Percentiles rank a stretch among this genome's conserved stretches.
Conservation (phyloP, 345 rosid species). For the Eucalyptus urophylla region DNA sequence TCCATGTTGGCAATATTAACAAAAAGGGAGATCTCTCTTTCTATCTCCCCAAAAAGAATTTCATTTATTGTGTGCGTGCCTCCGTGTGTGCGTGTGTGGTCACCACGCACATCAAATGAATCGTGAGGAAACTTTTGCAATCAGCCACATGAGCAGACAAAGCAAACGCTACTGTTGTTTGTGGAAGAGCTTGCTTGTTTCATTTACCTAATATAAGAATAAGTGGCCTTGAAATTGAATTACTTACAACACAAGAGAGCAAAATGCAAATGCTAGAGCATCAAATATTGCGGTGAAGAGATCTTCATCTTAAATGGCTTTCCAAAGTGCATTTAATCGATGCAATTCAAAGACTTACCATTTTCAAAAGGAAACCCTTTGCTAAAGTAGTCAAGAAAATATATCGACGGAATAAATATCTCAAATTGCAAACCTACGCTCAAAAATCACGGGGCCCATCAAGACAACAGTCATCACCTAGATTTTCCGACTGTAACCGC, state of each 20-base stretch:
- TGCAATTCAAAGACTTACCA: background rate
- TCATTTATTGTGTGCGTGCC: background rate
- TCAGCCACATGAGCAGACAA: background rate
- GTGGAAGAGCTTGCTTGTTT: background rate
- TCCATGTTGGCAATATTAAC: background rate
- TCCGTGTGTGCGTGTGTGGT: background rate
- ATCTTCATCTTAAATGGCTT: background rate
- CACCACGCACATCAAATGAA: background rate
- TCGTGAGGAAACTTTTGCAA: background rate
- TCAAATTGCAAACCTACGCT: background rate
- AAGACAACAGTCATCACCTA: background rate
- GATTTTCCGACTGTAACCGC: background rate
- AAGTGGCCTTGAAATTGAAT: background rate
- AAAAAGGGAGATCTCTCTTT: background rate
- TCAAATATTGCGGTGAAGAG: background rate
- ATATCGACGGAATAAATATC: background rate
- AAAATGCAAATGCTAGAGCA: background rate
- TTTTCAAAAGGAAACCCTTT: background rate
- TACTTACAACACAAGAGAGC: background rate
- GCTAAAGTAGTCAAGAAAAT: background rate
- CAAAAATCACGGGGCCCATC: background rate
- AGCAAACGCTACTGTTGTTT: background rate
- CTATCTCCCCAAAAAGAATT: background rate
- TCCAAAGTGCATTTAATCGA: background rate
- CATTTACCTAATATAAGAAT: background rate